Evolutionary conservation across 2,329 filamentous ascomycete genomes (phyloP).

Genomic region (Aspergillus novoparasiticus): DNA sequence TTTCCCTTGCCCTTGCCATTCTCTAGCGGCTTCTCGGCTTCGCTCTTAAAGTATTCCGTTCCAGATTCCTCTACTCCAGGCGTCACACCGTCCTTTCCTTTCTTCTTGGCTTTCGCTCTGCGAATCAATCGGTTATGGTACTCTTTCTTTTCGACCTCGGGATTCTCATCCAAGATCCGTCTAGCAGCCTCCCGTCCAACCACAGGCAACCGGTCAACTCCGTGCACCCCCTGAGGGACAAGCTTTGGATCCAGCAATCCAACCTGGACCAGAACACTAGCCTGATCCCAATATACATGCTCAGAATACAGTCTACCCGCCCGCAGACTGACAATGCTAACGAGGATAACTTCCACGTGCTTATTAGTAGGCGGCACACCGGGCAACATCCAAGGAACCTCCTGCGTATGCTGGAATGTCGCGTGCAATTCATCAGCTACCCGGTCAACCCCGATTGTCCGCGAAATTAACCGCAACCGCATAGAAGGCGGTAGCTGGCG

Average conservation of each 20-base stretch:
- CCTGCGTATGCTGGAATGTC: constrained; percentile 58
- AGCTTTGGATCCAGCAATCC: constrained; percentile 61
- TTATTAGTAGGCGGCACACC: constrained; percentile 59
- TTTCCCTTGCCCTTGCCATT: constrained; percentile 24
- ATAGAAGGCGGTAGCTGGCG: constrained; percentile 54
- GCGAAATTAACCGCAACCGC: constrained; percentile 57
- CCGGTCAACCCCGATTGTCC: constrained; percentile 60
- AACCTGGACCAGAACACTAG: constrained; percentile 60
- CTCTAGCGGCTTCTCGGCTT: constrained; percentile 19
- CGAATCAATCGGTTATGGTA: constrained; percentile 39
- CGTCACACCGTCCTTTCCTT: constrained; percentile 16
- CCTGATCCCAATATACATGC: constrained; percentile 65
- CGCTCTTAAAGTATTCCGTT: constrained; percentile 26
- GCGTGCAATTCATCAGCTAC: constrained; percentile 64
- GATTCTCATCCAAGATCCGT: constrained; percentile 43
- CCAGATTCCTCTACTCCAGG: constrained; percentile 28
- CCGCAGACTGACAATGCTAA: constrained; percentile 59
- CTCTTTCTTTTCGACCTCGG: constrained; percentile 35
- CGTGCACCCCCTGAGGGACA: constrained; percentile 50
- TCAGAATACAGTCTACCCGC: constrained; percentile 59
- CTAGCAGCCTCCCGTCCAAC: constrained; percentile 43
- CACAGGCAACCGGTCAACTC: constrained; percentile 43
- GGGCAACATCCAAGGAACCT: constrained; percentile 62
- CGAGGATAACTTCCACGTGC: constrained; percentile 59
- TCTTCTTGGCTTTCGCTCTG: constrained; percentile 22